Base-by-base conservation (phyloP, 2,329 filamentous ascomycete genomes). In the Fusarium gaditjirri region DNA sequence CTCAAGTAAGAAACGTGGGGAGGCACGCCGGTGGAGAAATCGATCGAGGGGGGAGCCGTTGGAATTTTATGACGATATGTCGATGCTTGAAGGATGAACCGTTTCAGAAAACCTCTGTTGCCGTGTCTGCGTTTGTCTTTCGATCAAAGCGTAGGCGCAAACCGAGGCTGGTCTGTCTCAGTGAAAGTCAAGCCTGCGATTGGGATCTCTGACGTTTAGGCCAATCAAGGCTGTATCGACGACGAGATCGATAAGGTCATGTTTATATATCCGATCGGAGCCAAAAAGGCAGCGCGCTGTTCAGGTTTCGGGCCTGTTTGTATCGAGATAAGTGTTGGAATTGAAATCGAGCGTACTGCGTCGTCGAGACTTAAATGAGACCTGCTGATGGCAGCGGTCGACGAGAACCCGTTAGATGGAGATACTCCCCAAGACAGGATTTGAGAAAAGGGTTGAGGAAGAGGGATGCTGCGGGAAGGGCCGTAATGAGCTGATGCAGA, bases 51-150 rank as follows among this genome's bases (percentile, higher is more conserved):
- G 53, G 38, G 47, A 31, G 41, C 41, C 53, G 73, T 49, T 71
- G 68, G 75, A 66, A 71, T 65, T 64, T 42, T 54, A 67, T 67
- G 71, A 71, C 57, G 71, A 42, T 65, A 55, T 67, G 60, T 68
- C 71, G 65, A 66, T 57, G 55, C 59, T 75, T 66, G 70, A 69
- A 70, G 75, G 69, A 71, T 69, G 67, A 63, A 69, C 68, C 71
- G 78, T 80, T 79, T 80, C 79, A 80, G 75, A 77, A 69, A 64
- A 72, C 72, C 76, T 76, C 73, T 75, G 66, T 73, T 70, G 54
- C 58, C 64, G 66, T 75, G 62, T 72, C 65, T 75, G 55, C 59
- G 69, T 68, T 65, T 66, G 59, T 74, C 60, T 74, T 66, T 75
- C 63, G 65, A 73, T 65, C 57, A 61, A 69, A 73, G 61, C 49